Base-by-base conservation (phyloP, 1,284 basidiomycete species). In the Agaricales sp. region DNA sequence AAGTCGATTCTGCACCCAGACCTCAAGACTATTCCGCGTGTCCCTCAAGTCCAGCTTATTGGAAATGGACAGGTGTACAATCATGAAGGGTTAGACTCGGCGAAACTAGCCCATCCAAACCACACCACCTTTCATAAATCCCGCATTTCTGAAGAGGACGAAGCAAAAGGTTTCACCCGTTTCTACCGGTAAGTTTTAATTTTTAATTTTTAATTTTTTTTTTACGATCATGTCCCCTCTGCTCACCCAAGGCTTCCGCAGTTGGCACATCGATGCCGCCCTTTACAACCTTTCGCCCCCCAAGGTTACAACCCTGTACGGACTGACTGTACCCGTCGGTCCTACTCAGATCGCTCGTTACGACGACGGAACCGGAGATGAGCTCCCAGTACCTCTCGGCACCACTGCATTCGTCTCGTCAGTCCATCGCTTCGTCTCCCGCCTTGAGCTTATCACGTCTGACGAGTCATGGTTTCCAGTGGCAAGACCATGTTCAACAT, bases 241-340 rank as follows among this genome's bases (percentile, higher is more conserved):
- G n/a, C n/a, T n/a, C n/a, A n/a, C n/a, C n/a, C 69, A 78, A n/a
- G n/a, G n/a, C n/a, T n/a, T n/a, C n/a, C 30, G 8, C n/a, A 35
- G 30, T 30, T 82, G 80, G 79, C 82, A 85, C 63, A 84, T 85
- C 59, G 83, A 87, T 59, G 82, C 82, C 0, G 82, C 82, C 2
- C 67, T 86, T 22, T 87, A 86, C 62, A 73, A 78, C 51, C 73
- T 82, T 23, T 67, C 68, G 1, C 78, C 78, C 39, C 82, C 83
- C 1, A 77, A 73, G 56, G 82, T 82, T 14, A 87, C 83, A 3
- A 80, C 80, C 1, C 68, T 87, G 2, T 81, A 83, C 55, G 81
- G 75, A 1, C 65, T 84, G 45, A 65, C 60, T 4, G 78, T 84
- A 0, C 83, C 82, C 0, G 52, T 67, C 43, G 82, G 81, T 1